These are phyloP conservation scores for Stagonosporopsis rhizophila DNA, from an alignment of 2,329 filamentous ascomycete genomes.

Conservation along the genomic window DNA sequence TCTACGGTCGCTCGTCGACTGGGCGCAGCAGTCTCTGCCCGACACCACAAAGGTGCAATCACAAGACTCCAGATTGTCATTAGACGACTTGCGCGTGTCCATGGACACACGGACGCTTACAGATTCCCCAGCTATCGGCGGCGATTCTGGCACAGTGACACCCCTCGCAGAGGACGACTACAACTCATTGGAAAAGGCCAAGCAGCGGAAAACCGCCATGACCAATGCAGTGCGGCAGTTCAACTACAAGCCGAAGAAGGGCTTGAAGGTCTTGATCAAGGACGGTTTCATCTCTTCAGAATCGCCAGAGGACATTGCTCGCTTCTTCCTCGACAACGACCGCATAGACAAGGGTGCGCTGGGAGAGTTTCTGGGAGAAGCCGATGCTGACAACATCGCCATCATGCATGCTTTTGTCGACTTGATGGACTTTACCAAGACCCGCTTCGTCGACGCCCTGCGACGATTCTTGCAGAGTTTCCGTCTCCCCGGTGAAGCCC, in stretches of 20 bases:
- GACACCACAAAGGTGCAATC: constrained; percentile 54
- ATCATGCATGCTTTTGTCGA: constrained; percentile 99
- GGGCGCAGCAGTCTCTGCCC: constrained; percentile 75
- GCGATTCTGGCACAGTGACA: constrained; percentile 53
- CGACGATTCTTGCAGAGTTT: constrained; percentile 94
- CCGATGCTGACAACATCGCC: constrained; percentile 89
- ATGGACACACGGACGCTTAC: constrained; percentile 73
- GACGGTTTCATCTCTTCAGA: constrained; percentile 88
- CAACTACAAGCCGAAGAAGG: constrained; percentile 97
- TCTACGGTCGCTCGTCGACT: constrained; percentile 87
- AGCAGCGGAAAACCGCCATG: constrained; percentile 90
- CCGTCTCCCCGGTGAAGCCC: constrained; percentile 90
- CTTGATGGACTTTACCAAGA: constrained; percentile 89
- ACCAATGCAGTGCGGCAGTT: constrained; percentile 89
- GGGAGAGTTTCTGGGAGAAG: constrained; percentile 93
- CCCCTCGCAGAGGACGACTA: constrained; percentile 80
- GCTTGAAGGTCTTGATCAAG: constrained; percentile 81
- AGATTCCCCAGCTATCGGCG: constrained; percentile 66
- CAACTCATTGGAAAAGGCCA: constrained; percentile 90
- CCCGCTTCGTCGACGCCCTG: constrained; percentile 89
- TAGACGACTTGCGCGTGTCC: constrained; percentile 72
- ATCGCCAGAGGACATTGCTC: constrained; percentile 80
- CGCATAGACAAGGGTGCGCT: constrained; percentile 89
- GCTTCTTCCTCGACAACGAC: constrained; percentile 81
- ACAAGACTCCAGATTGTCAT: constrained; percentile 57